phyloP scores from a whole-genome alignment of 495 filamentous ascomycete species.

The Cercophora scortea region DNA sequence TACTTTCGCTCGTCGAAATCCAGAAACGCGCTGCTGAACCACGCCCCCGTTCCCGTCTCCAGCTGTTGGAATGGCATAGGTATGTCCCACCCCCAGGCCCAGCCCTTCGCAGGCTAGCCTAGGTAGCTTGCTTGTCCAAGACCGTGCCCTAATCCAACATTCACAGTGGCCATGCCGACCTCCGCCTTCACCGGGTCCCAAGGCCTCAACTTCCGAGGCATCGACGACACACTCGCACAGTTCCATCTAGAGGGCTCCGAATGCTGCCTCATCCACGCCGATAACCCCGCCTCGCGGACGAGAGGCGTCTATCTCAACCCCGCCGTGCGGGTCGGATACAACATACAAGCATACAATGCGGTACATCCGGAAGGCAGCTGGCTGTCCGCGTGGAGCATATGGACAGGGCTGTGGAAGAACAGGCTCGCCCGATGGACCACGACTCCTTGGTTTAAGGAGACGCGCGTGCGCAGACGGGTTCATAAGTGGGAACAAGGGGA shows the following conservation, averaged over 20 bases:
- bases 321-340: slow-evolving; percentile 68
- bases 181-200: slow-evolving; percentile 16
- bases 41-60: slow-evolving; percentile 55
- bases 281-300: slow-evolving; percentile 45
- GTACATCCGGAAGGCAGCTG: slow-evolving; percentile 27
- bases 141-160: neutral
- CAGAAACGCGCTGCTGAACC: slow-evolving; percentile 45
- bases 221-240: slow-evolving; percentile 58
- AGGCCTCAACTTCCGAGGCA: slow-evolving; percentile 54
- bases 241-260: slow-evolving; percentile 71
- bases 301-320: slow-evolving; percentile 73
- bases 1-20: slow-evolving; percentile 62
- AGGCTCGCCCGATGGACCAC: slow-evolving; percentile 17
- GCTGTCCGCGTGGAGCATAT: slow-evolving; percentile 17
- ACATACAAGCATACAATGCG: slow-evolving; percentile 44
- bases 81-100: slow-evolving; percentile 10
- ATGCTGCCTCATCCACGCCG: slow-evolving; percentile 76
- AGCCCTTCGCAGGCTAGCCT: neutral
- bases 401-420: slow-evolving; percentile 42
- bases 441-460: slow-evolving; percentile 22
- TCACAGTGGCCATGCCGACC: slow-evolving; percentile 33
- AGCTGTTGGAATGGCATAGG: slow-evolving; percentile 85
- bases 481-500: slow-evolving; percentile 33
- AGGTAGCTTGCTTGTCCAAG: neutral
- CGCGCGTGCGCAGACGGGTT: slow-evolving; percentile 28